phyloP scores from a whole-genome alignment of 2,329 filamentous ascomycete genomes.

The Fusarium neocosmosporiellum region DNA sequence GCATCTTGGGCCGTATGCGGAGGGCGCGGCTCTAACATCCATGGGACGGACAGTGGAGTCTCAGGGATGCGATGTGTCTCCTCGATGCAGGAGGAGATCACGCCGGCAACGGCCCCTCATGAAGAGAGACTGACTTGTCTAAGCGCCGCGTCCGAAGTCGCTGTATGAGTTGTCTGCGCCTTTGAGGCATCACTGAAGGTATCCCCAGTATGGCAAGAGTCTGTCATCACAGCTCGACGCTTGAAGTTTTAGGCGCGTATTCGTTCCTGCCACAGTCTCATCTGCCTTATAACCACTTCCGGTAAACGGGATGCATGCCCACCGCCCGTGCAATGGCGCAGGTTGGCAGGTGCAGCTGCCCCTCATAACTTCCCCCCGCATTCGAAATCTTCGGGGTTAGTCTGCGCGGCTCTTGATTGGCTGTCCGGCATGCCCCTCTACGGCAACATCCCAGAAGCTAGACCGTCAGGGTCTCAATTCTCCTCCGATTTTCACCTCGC shows the following conservation, averaged over 20 bases:
- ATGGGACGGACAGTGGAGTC: background rate
- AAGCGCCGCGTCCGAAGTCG: conserved; percentile 1
- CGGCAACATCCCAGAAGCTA: background rate
- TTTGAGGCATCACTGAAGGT: background rate
- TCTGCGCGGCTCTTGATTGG: conserved; percentile 26
- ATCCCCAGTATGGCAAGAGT: background rate
- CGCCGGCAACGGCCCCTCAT: conserved; percentile 9
- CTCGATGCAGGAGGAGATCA: conserved; percentile 3
- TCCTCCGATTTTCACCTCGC: conserved; percentile 5
- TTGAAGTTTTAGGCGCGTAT: background rate
- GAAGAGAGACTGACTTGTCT: background rate
- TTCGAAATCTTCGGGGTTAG: conserved; percentile 37
- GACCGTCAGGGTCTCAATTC: conserved; percentile 26
- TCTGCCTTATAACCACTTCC: background rate
- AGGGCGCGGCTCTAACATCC: background rate
- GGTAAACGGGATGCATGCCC: background rate
- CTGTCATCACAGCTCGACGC: background rate
- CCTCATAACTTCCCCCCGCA: conserved; percentile 40
- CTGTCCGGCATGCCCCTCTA: conserved; percentile 12
- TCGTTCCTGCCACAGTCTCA: background rate
- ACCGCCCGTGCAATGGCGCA: conserved; percentile 3
- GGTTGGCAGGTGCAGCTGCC: conserved; percentile 29
- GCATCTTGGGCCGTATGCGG: background rate
- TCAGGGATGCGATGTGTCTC: background rate
- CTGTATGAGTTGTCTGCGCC: background rate